phyloP scores from a whole-genome alignment of 2,329 filamentous ascomycete genomes.

The Cadophora gregata region DNA sequence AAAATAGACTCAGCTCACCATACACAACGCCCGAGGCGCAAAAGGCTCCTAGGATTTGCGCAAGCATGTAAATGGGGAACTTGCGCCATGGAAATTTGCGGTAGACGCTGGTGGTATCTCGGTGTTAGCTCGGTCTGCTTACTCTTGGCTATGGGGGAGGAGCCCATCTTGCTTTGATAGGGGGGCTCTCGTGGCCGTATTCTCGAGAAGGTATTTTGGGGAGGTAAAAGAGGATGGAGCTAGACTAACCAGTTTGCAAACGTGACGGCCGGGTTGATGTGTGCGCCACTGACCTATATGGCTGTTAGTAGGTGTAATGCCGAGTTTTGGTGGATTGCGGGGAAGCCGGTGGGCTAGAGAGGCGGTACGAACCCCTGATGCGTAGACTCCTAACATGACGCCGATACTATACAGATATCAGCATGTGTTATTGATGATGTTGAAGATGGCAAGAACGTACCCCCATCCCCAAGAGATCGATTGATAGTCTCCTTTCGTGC shows the following conservation, averaged over 20 bases:
- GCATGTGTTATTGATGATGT: not conserved
- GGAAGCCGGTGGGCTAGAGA: not conserved
- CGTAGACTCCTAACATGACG: constrained; percentile 75
- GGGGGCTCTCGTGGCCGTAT: not conserved
- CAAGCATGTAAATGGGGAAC: constrained; percentile 68
- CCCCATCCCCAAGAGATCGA: constrained; percentile 44
- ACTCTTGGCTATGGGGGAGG: not conserved
- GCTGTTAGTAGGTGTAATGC: constrained; percentile 20
- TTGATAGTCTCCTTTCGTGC: constrained; percentile 38
- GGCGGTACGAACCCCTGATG: constrained; percentile 57
- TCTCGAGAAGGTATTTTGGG: not conserved
- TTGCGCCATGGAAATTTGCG: constrained; percentile 73
- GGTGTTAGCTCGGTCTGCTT: constrained; percentile 15
- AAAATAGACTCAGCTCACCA: constrained; percentile 22
- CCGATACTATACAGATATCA: constrained; percentile 55
- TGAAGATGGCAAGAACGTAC: constrained; percentile 24
- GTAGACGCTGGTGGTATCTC: constrained; percentile 52
- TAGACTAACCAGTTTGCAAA: constrained; percentile 62
- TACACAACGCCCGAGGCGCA: constrained; percentile 58
- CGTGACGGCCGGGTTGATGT: constrained; percentile 74
- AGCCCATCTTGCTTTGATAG: not conserved
- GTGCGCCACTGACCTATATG: constrained; percentile 55
- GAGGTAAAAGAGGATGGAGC: not conserved
- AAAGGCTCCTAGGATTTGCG: constrained; percentile 73
- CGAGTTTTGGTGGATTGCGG: constrained; percentile 3